Evolutionary conservation across 176 grass and related monocot genomes (phyloP).

Genomic region (Eleusine coracana): DNA sequence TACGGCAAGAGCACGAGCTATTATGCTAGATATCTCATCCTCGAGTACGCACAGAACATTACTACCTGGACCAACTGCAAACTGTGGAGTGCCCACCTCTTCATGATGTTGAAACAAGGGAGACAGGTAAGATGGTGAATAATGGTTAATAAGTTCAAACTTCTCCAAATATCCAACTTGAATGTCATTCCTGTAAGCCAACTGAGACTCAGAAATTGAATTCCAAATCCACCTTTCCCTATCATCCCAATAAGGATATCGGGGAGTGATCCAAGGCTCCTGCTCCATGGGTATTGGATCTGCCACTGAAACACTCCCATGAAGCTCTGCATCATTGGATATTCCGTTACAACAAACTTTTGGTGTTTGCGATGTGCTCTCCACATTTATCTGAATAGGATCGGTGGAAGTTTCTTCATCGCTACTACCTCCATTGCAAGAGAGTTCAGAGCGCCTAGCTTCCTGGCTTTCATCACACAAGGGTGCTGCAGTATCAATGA

Average conservation of each 20-base stretch:
- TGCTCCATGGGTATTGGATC: slow-evolving; percentile 37
- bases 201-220: slow-evolving; percentile 65
- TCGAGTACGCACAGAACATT: slow-evolving; percentile 70
- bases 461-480: slow-evolving; percentile 37
- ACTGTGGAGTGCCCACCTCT: slow-evolving; percentile 50
- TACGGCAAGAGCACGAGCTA: slow-evolving; percentile 65
- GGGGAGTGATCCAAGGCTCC: slow-evolving; percentile 28
- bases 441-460: slow-evolving; percentile 24
- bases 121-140: slow-evolving; percentile 69
- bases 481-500: slow-evolving; percentile 18
- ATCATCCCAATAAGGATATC: slow-evolving; percentile 51
- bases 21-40: slow-evolving; percentile 96
- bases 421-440: slow-evolving; percentile 36
- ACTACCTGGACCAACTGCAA: slow-evolving; percentile 60
- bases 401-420: slow-evolving; percentile 40
- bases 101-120: slow-evolving; percentile 56
- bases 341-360: slow-evolving; percentile 44
- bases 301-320: slow-evolving; percentile 14
- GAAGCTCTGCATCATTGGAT: slow-evolving; percentile 38
- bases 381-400: slow-evolving; percentile 37
- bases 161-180: slow-evolving; percentile 49
- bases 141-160: slow-evolving; percentile 74
- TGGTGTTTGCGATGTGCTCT: slow-evolving; percentile 28
- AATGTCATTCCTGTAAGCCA: slow-evolving; percentile 68
- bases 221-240: slow-evolving; percentile 76